These are phyloP conservation scores for Litchi chinensis DNA, from an alignment of 345 rosid genomes.

Conservation along the genomic window DNA sequence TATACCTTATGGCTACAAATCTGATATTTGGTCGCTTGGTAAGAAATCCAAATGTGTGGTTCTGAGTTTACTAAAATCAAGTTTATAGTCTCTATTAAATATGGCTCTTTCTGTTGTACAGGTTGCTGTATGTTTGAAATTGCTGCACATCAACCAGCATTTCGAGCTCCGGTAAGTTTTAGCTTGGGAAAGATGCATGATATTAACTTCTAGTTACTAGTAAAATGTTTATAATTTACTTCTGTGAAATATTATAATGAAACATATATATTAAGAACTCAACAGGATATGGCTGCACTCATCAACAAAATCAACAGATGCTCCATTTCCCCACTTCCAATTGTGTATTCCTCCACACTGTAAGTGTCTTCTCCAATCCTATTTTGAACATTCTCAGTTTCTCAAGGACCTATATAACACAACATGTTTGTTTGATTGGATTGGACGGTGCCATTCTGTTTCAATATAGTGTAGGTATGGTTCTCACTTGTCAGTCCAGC, in stretches of 20 bases:
- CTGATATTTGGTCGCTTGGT: slow-evolving; percentile 98
- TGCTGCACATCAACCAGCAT: slow-evolving; percentile 92
- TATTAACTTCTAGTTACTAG: slow-evolving; percentile 8
- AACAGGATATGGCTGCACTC: slow-evolving; percentile 88
- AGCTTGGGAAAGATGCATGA: slow-evolving; percentile 1
- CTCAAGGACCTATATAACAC: not conserved
- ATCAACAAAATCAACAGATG: slow-evolving; percentile 91
- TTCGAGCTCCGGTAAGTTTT: slow-evolving; percentile 85
- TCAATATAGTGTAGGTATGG: not conserved
- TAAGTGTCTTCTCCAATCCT: slow-evolving; percentile 41
- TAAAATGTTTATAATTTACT: not conserved
- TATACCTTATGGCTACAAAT: slow-evolving; percentile 92
- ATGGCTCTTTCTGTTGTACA: slow-evolving; percentile 41
- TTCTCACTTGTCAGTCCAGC: not conserved
- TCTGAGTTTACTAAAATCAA: slow-evolving; percentile 3
- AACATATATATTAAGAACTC: slow-evolving; percentile 15
- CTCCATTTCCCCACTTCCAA: slow-evolving; percentile 88
- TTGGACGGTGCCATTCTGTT: not conserved
- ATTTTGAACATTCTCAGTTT: not conserved
- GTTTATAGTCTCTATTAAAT: slow-evolving; percentile 1
- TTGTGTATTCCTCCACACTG: slow-evolving; percentile 82
- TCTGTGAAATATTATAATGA: not conserved
- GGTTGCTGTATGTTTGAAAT: slow-evolving; percentile 99
- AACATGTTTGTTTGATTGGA: slow-evolving; percentile 3
- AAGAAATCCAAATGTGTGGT: slow-evolving; percentile 35